A percentile compares a stretch with the other conserved stretches of the same genome.
phyloP scores from a whole-genome alignment of 768 basidiomycete species.

The Agaricus sinodeliciosus region DNA sequence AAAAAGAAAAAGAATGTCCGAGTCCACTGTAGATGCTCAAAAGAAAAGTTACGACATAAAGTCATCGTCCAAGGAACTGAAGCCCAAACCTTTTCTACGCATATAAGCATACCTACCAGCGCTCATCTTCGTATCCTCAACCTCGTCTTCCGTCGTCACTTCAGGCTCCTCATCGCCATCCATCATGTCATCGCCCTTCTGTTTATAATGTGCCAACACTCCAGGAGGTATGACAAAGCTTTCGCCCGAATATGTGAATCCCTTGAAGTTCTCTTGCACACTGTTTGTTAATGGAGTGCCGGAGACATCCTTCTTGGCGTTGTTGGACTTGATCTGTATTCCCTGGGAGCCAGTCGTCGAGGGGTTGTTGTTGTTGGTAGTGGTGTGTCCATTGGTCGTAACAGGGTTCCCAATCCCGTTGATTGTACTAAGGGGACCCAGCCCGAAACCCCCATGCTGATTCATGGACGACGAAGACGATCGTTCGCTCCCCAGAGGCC shows the following conservation, averaged over 20 bases:
- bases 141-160: conserved; percentile 69
- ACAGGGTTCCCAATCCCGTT: background rate
- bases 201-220: conserved; percentile 3
- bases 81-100: conserved; percentile 40
- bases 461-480: background rate
- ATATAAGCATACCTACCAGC: conserved; percentile 67
- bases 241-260: conserved; percentile 86
- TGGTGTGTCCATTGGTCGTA: conserved; percentile 11
- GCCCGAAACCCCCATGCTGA: background rate
- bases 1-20: too few relatives aligned
- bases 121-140: conserved; percentile 54
- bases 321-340: conserved; percentile 45
- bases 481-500: conserved; percentile 64
- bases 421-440: conserved; percentile 4
- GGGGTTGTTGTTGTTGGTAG: conserved; percentile 1
- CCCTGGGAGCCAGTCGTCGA: conserved; percentile 21
- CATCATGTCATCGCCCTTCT: conserved; percentile 41
- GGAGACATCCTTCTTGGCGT: conserved; percentile 33
- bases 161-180: conserved; percentile 45
- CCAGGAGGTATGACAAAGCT: conserved; percentile 38
- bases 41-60: conserved; percentile 22
- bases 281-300: conserved; percentile 80
- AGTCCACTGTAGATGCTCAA: too few relatives aligned
- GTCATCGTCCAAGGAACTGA: conserved; percentile 36
- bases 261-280: conserved; percentile 95